Percentiles rank a stretch among this genome's conserved stretches.
phyloP scores from a whole-genome alignment of 495 filamentous ascomycete genomes.

The Neurospora sp. region DNA sequence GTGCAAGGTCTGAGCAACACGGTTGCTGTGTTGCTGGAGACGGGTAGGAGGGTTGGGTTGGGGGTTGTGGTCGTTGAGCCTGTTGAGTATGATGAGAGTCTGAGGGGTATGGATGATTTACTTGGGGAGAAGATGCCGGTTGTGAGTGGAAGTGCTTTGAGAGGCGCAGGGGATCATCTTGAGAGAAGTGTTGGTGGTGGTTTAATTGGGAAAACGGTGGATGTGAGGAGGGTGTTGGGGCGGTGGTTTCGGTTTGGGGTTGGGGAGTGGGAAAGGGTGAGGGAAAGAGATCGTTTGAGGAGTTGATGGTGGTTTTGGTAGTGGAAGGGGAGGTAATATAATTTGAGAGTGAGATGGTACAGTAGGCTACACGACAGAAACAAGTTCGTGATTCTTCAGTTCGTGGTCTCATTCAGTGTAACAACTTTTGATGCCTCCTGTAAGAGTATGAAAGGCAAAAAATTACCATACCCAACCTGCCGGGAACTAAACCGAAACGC shows the following conservation, averaged over 20 bases:
- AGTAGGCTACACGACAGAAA: not conserved
- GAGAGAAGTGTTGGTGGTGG: conserved; percentile 34
- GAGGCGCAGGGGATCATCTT: conserved; percentile 26
- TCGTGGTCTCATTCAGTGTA: not conserved
- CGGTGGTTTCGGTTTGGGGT: conserved; percentile 63
- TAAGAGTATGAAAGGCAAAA: not conserved
- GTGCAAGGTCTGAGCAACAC: conserved; percentile 71
- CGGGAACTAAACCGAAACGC: conserved; percentile 20
- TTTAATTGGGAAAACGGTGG: conserved; percentile 59
- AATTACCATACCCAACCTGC: not conserved
- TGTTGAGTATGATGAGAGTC: not conserved
- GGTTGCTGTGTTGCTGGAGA: conserved; percentile 56
- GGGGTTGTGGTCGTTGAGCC: conserved; percentile 26
- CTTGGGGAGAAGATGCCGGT: conserved; percentile 52
- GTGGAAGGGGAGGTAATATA: not conserved
- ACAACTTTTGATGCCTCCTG: not conserved
- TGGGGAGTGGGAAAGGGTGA: conserved; percentile 22
- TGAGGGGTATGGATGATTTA: conserved; percentile 18
- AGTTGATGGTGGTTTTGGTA: not conserved
- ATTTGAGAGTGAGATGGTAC: not conserved
- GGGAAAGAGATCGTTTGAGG: not conserved
- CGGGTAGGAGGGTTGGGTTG: conserved; percentile 35
- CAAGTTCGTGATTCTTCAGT: not conserved
- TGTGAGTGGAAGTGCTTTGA: conserved; percentile 45
- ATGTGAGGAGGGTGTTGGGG: conserved; percentile 49